Conservation (phyloP, 2,329 filamentous ascomycete genomes). For the Falciphora oryzae region DNA sequence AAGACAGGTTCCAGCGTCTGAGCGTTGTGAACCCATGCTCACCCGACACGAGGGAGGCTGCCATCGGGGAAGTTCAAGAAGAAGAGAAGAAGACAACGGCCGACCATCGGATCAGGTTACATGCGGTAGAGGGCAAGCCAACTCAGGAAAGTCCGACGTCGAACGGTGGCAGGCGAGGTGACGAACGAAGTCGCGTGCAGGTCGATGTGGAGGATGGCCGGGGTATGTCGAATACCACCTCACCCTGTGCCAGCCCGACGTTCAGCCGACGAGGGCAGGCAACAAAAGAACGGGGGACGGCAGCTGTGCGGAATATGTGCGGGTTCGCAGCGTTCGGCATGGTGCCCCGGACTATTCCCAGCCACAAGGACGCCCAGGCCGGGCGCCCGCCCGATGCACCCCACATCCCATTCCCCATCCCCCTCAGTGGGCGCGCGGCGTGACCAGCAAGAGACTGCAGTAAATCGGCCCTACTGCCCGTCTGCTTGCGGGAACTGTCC, state of each 20-base stretch:
- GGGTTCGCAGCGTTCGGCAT: background rate
- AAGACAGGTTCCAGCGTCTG: too few relatives aligned
- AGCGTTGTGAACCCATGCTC: background rate
- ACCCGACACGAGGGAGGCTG: background rate
- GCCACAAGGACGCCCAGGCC: too few relatives aligned
- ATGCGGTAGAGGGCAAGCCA: too few relatives aligned
- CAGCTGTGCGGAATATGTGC: too few relatives aligned
- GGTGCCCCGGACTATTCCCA: background rate
- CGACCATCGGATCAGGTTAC: too few relatives aligned
- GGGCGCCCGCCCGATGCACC: background rate
- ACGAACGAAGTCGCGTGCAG: background rate
- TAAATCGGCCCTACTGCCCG: background rate
- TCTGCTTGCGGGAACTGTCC: background rate
- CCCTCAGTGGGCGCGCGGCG: background rate
- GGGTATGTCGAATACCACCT: too few relatives aligned
- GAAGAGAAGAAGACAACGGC: background rate
- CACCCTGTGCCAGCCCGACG: background rate
- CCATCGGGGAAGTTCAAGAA: background rate
- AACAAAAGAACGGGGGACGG: too few relatives aligned
- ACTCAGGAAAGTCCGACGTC: too few relatives aligned
- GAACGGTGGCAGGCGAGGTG: background rate
- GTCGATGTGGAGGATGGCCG: too few relatives aligned
- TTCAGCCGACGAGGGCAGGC: background rate
- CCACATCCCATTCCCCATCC: background rate
- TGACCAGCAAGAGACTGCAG: background rate